Evolutionary conservation across 306 rosid genomes (phyloP), one percentile per base, ranked within the genome.

Genomic region (Quercus rubra): DNA sequence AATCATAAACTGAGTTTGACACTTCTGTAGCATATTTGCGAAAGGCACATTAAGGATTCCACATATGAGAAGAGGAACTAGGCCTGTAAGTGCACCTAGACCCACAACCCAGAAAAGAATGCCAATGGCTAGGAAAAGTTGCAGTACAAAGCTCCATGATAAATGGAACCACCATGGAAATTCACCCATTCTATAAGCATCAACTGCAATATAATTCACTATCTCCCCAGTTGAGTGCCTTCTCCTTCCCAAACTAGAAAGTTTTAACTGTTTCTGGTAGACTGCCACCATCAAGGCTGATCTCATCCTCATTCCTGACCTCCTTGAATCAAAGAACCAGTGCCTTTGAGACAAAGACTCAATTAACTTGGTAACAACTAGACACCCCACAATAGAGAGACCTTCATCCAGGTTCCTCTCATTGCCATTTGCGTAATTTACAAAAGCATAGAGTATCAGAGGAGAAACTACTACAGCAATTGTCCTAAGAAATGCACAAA

Each of bases 371-470:
- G 84, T 19, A 12, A 88, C 17, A 79, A 91, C 70, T 38, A 93
- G 43, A 49, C 80, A 77, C 51, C 90, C 91, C 19, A 93, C 46
- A 21, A 93, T 82, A 5, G 71, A 74, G 85, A 91, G 63, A 74
- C 98, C 97, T 43, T 82, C 33, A 20, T 56, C 38, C 20, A 86
- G 69, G 49, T 81, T 64, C 55, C 70, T 25, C 27, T 85, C 86
- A 1, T 56, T 41, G 13, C 75, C 31, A 75, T 86, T 87, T 5
- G 93, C 78, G 82, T 86, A 87, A 75, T 81, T 86, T n/a, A 91
- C 90, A 81, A 93, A 91, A 67, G 90, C 91, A 69, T 85, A 93
- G 28, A 91, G 89, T 69, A 91, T 75, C 13, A 91, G 73, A 67
- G 97, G 97, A 52, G 97, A 85, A 77, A 84, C 82, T 2, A 73